Evolutionary conservation across 257 asterid genomes (phyloP), one percentile per base, ranked within the genome.

Genomic region (Solanum okadae): DNA sequence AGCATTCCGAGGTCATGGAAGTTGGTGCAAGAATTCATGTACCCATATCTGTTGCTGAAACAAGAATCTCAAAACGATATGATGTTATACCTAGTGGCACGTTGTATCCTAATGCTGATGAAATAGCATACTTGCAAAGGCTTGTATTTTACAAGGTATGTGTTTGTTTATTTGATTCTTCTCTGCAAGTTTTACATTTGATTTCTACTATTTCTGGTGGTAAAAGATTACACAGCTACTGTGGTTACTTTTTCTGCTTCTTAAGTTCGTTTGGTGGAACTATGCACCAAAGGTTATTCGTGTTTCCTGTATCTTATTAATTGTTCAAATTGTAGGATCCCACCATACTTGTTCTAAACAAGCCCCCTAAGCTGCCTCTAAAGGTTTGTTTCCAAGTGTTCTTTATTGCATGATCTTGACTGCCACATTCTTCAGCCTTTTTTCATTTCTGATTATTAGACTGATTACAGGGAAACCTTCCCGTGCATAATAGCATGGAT

Each of bases 401-500:
- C 42, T 10, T 49, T 82, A 31, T 82, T 46, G 20, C 29, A 25
- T 15, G 25, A 49, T 49, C 44, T 49, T 29, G 70, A 82, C 44
- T 18, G 20, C 70, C 11, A 10, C 70, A 82, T 29, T 82, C 35
- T 82, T 82, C 70, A 16, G 4, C 86, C 86, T 29, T 29, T 82
- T 49, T 27, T 76, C 71, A 63, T 44, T 22, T 77, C 87, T 73
- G 70, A 84, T 73, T 27, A 23, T 81, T 56, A 9, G 40, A 79
- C 72, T 70, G 87, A 84, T 38, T 49, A 87, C 85, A 97, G 99
- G 98, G 99, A 56, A 90, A 88, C 81, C 89, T 95, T 88, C 89
- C 98, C 8, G 93, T 97, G 95, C 98, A 96, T 89, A 97, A 97
- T 93, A 94, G 99, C 95, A 94, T 97, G 98, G 99, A 97, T 88